These are phyloP conservation scores for Boeremia lycopersici DNA, from an alignment of 2,329 filamentous ascomycete genomes.

Conservation along the genomic window DNA sequence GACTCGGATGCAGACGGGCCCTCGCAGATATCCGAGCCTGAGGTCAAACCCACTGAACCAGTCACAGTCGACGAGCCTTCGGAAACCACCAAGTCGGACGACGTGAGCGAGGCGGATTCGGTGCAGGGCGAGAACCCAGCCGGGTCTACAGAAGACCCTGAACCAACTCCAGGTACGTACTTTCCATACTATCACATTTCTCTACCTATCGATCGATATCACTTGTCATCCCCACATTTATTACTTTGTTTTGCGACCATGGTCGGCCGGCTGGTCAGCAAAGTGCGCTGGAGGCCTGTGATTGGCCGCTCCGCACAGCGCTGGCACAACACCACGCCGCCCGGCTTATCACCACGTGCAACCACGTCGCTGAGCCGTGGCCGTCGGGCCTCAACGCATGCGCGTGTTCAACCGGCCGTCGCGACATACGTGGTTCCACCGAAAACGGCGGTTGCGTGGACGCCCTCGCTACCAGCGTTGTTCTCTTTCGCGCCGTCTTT, in stretches of 20 bases:
- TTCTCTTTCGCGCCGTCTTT: not conserved
- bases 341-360: constrained; percentile 38
- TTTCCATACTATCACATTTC: constrained; percentile 1
- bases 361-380: constrained; percentile 18
- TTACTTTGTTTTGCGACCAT: too few species aligned
- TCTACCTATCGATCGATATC: not conserved
- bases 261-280: not conserved
- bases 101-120: not conserved
- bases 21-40: not conserved
- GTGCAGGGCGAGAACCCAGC: constrained; percentile 7
- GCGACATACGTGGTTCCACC: constrained; percentile 28
- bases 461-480: constrained; percentile 5
- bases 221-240: not conserved
- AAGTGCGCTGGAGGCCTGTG: not conserved
- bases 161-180: constrained; percentile 28
- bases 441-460: constrained; percentile 8
- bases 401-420: constrained; percentile 19
- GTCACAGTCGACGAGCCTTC: not conserved
- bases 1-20: constrained; percentile 49
- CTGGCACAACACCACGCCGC: constrained; percentile 24
- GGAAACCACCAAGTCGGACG: not conserved
- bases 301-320: constrained; percentile 11
- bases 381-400: constrained; percentile 37
- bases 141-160: constrained; percentile 9
- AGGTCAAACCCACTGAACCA: not conserved